These are phyloP conservation scores for Podila verticillata DNA, from an alignment of 192 early-diverging fungal species.

Conservation along the genomic window DNA sequence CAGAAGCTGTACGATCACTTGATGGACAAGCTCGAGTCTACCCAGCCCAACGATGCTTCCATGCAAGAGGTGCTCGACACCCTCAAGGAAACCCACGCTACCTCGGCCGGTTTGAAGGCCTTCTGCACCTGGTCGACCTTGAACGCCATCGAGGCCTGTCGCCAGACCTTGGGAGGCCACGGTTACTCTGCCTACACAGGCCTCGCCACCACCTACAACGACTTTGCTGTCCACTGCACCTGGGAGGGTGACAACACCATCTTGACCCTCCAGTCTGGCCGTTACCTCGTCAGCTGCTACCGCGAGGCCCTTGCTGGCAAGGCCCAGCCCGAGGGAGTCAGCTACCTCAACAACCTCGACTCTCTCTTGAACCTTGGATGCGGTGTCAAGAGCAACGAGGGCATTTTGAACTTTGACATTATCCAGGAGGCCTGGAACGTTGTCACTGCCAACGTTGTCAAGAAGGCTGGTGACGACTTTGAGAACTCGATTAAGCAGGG, in stretches of 20 bases:
- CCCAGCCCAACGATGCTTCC: constrained; percentile 68
- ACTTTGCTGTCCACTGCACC: constrained; percentile 92
- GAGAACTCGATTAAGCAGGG: constrained; percentile 71
- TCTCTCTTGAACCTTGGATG: constrained; percentile 58
- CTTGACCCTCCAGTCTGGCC: constrained; percentile 86
- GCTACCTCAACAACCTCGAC: constrained; percentile 74
- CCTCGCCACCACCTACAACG: constrained; percentile 83
- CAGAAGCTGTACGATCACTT: constrained; percentile 77
- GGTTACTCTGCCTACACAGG: constrained; percentile 95
- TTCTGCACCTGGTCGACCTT: constrained; percentile 94
- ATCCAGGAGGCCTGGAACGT: constrained; percentile 84
- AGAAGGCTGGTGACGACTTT: constrained; percentile 84
- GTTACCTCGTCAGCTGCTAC: constrained; percentile 82
- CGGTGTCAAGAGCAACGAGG: constrained; percentile 58
- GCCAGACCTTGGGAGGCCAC: constrained; percentile 91
- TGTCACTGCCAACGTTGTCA: constrained; percentile 84
- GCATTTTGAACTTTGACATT: constrained; percentile 64
- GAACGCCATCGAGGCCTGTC: constrained; percentile 90
- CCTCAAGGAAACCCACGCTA: constrained; percentile 92
- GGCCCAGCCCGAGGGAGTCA: constrained; percentile 79
- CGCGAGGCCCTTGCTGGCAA: constrained; percentile 78
- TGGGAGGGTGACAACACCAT: constrained; percentile 95
- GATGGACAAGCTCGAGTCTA: constrained; percentile 79
- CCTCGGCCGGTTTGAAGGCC: constrained; percentile 90
- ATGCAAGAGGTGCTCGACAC: constrained; percentile 73